A percentile compares a stretch with the other conserved stretches of the same genome.
phyloP scores from a whole-genome alignment of 805 yeast species.

The Yamadazyma laniorum region DNA sequence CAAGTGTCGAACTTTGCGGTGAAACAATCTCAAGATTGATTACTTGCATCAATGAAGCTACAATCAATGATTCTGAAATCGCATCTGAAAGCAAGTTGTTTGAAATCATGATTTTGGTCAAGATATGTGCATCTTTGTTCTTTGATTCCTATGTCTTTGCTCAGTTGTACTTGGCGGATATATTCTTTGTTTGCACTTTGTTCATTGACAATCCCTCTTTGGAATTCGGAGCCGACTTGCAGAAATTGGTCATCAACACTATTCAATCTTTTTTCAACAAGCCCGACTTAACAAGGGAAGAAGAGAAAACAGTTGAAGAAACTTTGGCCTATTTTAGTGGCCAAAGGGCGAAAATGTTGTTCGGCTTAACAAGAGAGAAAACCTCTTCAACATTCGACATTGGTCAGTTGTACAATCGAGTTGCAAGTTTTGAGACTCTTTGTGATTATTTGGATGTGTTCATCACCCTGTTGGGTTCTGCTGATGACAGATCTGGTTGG shows the following conservation, averaged over 20 bases:
- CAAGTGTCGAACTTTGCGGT: constrained; percentile 73
- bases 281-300: constrained; percentile 43
- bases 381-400: constrained; percentile 36
- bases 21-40: constrained; percentile 58
- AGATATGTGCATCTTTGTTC: constrained; percentile 60
- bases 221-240: constrained; percentile 59
- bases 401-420: constrained; percentile 37
- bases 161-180: constrained; percentile 67
- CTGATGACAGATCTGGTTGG: constrained; percentile 53
- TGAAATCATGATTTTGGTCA: constrained; percentile 67
- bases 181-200: constrained; percentile 63
- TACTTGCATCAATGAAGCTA: constrained; percentile 51
- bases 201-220: constrained; percentile 51
- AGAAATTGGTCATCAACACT: constrained; percentile 61
- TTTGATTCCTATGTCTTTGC: constrained; percentile 67
- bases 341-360: constrained; percentile 65
- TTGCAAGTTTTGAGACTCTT: constrained; percentile 54
- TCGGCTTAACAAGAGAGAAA: constrained; percentile 63
- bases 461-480: constrained; percentile 47
- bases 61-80: constrained; percentile 38
- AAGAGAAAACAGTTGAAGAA: constrained; percentile 42
- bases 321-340: constrained; percentile 51
- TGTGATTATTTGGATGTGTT: constrained; percentile 55
- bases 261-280: constrained; percentile 67
- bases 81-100: constrained; percentile 54